Base-by-base conservation (phyloP, 208 protist genomes). In the Wallacemonas rigidus region DNA sequence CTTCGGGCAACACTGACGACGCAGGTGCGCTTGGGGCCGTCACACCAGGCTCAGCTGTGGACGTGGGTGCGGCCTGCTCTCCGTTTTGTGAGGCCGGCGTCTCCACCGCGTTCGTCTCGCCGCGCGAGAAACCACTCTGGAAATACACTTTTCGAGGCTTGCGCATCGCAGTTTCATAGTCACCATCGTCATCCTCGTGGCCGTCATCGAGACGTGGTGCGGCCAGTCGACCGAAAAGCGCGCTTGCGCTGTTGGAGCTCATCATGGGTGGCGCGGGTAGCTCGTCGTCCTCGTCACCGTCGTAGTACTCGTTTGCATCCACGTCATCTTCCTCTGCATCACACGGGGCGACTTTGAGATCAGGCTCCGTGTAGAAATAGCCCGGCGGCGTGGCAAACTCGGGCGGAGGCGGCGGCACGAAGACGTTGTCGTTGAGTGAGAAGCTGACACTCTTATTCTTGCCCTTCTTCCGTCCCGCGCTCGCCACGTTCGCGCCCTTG, bases 211-310 rank as follows among this genome's bases (percentile, higher is more conserved):
- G 4, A 8, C 36, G 40, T 48, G 60, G 60, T 6, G 40, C 60
- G 8, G 60, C 3, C 12, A 65, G 5, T 3, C 60, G 60, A 7
- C 60, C 60, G 41, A 65, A 65, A 8, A 65, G 6, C 12, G 60
- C 60, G n/a, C 60, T 65, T 4, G 40, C 14, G 47, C 60, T 65
- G 41, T 8, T 8, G 4, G 60, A 65, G 60, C 39, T 65, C 40
- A 51, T 45, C 60, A 65, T 65, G 9, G 60, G 60, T 17, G n/a
- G n/a, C 40, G 60, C 40, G 6, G 60, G 60, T n/a, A 65, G 60
- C 43, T 65, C 60, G 39, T 65, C 43, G 43, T 9, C 60, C n/a
- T 65, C 60, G 60, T 65, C 56, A 62, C 56, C 56, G 43, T 65
- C 40, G 60, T 15, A 38, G 9, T 50, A 38, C 12, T 8, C 41